Evolutionary conservation across 139 green algal species (phyloP).

Genomic region (Tetradesmus obliquus): DNA sequence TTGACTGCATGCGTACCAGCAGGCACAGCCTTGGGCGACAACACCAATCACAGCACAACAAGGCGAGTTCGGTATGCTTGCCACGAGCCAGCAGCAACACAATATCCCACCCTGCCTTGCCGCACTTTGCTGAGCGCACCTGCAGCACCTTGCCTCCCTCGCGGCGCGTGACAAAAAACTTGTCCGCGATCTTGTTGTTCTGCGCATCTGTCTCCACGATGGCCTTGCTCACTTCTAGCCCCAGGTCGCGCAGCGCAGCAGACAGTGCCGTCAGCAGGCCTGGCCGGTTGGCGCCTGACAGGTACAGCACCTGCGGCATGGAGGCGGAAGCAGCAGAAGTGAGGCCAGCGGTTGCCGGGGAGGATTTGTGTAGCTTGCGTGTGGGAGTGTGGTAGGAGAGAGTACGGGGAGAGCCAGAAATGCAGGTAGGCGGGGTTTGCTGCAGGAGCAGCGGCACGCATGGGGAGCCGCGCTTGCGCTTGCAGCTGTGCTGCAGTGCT

Average conservation of each 20-base stretch:
- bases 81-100: too few relatives aligned
- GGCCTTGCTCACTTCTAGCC: constrained; percentile 81
- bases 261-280: constrained; percentile 83
- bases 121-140: background rate
- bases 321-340: background rate
- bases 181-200: constrained; percentile 69
- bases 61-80: too few relatives aligned
- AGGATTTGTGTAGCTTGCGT: background rate
- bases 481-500: background rate
- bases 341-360: too few relatives aligned
- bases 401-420: background rate
- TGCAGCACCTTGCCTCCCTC: constrained; percentile 75
- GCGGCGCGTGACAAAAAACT: constrained; percentile 83
- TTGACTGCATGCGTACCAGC: background rate
- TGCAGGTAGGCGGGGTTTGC: too few relatives aligned
- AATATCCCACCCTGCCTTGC: background rate
- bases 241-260: constrained; percentile 81
- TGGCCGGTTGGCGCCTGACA: constrained; percentile 70
- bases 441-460: background rate
- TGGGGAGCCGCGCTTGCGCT: background rate
- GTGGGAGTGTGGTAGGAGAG: background rate
- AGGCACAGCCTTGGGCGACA: too few relatives aligned
- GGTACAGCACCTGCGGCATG: constrained; percentile 58
- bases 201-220: constrained; percentile 62
- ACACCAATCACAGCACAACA: too few relatives aligned